These are phyloP conservation scores for Neofusicoccum sp. DNA, from an alignment of 2,329 filamentous ascomycete species.

Conservation along the genomic window DNA sequence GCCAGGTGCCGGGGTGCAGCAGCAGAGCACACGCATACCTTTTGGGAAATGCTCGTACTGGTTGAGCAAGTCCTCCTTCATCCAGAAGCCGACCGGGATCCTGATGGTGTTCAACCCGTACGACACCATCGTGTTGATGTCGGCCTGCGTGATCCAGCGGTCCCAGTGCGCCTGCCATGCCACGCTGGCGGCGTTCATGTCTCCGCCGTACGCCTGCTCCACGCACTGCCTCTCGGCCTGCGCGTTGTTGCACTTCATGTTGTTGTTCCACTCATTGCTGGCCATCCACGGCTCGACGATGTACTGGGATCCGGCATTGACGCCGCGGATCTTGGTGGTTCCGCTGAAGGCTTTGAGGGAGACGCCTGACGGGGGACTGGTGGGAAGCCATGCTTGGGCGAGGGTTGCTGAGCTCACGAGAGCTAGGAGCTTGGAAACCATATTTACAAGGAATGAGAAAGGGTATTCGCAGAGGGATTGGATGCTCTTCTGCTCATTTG, in stretches of 20 bases:
- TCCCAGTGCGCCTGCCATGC: slow-evolving; percentile 53
- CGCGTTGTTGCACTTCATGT: slow-evolving; percentile 47
- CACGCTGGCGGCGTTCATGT: slow-evolving; percentile 41
- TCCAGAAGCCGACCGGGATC: slow-evolving; percentile 57
- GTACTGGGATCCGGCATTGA: slow-evolving; percentile 55
- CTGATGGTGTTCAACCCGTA: slow-evolving; percentile 55
- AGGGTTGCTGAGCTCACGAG: not conserved
- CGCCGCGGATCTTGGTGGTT: slow-evolving; percentile 51
- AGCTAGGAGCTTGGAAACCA: not conserved
- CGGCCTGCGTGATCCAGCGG: slow-evolving; percentile 49
- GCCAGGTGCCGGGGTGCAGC: not conserved
- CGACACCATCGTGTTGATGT: slow-evolving; percentile 50
- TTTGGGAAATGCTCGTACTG: slow-evolving; percentile 52
- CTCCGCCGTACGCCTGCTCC: not conserved
- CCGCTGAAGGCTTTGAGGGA: not conserved
- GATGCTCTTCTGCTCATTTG: too few species aligned
- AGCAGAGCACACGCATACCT: not conserved
- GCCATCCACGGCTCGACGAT: slow-evolving; percentile 57
- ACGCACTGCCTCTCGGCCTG: slow-evolving; percentile 57
- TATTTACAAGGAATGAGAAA: not conserved
- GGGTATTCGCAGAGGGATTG: not conserved
- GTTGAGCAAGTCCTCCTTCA: slow-evolving; percentile 49
- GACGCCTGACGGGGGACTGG: not conserved
- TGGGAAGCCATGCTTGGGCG: not conserved
- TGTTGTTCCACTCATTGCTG: slow-evolving; percentile 42